phyloP scores from a whole-genome alignment of 176 grass and related monocot species.

The Phoenix dactylifera region DNA sequence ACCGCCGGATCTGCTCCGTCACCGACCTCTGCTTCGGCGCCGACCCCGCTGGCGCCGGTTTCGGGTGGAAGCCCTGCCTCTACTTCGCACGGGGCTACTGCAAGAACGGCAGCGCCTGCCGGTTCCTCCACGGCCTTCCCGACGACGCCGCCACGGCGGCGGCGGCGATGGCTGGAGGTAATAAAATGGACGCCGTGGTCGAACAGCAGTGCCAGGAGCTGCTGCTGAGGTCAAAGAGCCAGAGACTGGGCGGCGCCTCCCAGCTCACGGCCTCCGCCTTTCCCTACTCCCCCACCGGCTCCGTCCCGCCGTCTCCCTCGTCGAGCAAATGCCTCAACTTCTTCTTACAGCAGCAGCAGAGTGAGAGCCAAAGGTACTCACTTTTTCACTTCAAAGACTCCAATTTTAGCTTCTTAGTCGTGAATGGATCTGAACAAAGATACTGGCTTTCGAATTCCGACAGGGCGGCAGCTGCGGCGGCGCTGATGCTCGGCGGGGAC shows the following conservation, averaged over 20 bases:
- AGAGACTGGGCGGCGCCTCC: constrained; percentile 36
- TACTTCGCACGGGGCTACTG: constrained; percentile 88
- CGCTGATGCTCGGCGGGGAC: constrained; percentile 70
- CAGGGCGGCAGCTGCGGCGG: constrained; percentile 54
- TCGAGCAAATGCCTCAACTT: constrained; percentile 73
- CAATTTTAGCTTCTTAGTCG: too few relatives aligned
- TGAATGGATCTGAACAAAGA: too few relatives aligned
- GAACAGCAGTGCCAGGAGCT: constrained; percentile 70
- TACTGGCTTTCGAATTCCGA: not conserved
- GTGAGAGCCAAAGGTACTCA: constrained; percentile 67
- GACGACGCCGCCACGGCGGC: constrained; percentile 24
- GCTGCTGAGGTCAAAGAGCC: constrained; percentile 64
- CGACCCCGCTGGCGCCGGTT: not conserved
- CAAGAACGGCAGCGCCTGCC: constrained; percentile 78
- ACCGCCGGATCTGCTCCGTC: constrained; percentile 48
- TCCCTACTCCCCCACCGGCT: constrained; percentile 67
- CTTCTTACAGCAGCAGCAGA: constrained; percentile 79
- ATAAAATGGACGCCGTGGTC: constrained; percentile 30
- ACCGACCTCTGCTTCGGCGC: constrained; percentile 59
- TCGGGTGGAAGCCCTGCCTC: constrained; percentile 80
- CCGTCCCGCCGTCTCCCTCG: constrained; percentile 51
- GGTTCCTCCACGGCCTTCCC: constrained; percentile 66
- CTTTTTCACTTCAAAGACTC: constrained; percentile 3
- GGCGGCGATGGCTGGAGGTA: not conserved
- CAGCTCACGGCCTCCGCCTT: constrained; percentile 32